Conservation (phyloP, 2,329 filamentous ascomycete species). For the Pseudofabraea citricarpa region DNA sequence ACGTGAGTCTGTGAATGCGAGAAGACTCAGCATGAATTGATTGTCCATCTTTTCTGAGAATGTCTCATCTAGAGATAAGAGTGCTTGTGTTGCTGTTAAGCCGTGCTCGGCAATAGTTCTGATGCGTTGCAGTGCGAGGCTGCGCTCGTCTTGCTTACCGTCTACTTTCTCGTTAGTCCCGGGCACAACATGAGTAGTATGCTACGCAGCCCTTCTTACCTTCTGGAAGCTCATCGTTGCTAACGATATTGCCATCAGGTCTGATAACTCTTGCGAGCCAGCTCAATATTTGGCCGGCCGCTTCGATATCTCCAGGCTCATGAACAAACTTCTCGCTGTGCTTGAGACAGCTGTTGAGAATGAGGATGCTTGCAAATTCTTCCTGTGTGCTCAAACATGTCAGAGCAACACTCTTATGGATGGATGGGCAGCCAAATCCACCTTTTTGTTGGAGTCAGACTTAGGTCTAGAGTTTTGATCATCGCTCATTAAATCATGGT, state of each 20-base stretch:
- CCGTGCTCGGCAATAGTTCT: conserved; percentile 11
- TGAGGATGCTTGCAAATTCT: conserved; percentile 16
- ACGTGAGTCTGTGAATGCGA: conserved; percentile 27
- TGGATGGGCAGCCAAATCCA: too few relatives aligned
- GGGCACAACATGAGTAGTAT: too few relatives aligned
- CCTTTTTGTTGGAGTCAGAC: too few relatives aligned
- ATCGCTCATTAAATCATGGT: neutral
- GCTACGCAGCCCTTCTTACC: too few relatives aligned
- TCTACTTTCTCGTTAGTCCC: too few relatives aligned
- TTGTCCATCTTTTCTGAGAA: neutral
- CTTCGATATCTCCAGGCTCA: conserved; percentile 9
- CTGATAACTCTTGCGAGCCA: conserved; percentile 20
- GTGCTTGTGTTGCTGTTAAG: conserved; percentile 6
- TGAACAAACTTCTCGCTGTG: conserved; percentile 6
- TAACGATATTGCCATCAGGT: conserved; percentile 16
- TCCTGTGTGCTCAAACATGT: conserved; percentile 12
- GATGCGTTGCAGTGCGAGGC: conserved; percentile 5
- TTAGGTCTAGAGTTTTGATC: too few relatives aligned
- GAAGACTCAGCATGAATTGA: conserved; percentile 26
- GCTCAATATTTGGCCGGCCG: conserved; percentile 10
- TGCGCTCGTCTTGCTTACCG: too few relatives aligned
- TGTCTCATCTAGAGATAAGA: conserved; percentile 1
- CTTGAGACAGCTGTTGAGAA: conserved; percentile 19
- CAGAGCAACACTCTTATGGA: too few relatives aligned
- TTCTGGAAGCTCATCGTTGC: conserved; percentile 16